Evolutionary conservation across 1,139 yeast genomes (phyloP).

Genomic region (Kodamaea sp.): DNA sequence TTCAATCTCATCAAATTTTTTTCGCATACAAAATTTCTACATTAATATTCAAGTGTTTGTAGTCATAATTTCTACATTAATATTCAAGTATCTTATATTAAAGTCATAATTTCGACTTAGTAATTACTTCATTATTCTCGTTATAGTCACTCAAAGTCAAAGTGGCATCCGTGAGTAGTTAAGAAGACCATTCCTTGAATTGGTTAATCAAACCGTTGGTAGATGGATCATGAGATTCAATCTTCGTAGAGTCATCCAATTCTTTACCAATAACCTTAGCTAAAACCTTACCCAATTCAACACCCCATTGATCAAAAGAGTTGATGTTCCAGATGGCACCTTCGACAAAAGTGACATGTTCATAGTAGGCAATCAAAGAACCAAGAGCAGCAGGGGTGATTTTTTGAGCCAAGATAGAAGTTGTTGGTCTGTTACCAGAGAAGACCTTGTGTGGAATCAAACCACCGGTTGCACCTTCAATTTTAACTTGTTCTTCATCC

Average conservation of each 20-base stretch:
- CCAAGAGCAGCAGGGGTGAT: conserved; percentile 96
- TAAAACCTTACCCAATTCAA: conserved; percentile 94
- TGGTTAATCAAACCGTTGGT: conserved; percentile 91
- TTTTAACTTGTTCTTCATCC: conserved; percentile 74
- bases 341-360: conserved; percentile 93
- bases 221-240: conserved; percentile 77
- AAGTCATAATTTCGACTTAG: neutral
- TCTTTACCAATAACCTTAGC: conserved; percentile 94
- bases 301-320: conserved; percentile 99
- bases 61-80: neutral
- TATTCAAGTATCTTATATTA: conserved; percentile 2
- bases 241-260: conserved; percentile 56
- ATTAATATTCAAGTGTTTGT: conserved; percentile 1
- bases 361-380: conserved; percentile 94
- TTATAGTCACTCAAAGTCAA: conserved; percentile 6
- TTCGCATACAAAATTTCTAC: no score
- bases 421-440: conserved; percentile 98
- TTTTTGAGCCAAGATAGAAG: conserved; percentile 91
- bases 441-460: conserved; percentile 94
- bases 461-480: conserved; percentile 84
- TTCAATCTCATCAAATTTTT: conserved; percentile 2
- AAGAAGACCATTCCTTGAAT: conserved; percentile 79
- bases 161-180: conserved; percentile 8
- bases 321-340: conserved; percentile 99
- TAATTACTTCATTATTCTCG: conserved; percentile 1